These are phyloP conservation scores for Meira nashicola DNA, from an alignment of 1,284 basidiomycete genomes.

Conservation along the genomic window DNA sequence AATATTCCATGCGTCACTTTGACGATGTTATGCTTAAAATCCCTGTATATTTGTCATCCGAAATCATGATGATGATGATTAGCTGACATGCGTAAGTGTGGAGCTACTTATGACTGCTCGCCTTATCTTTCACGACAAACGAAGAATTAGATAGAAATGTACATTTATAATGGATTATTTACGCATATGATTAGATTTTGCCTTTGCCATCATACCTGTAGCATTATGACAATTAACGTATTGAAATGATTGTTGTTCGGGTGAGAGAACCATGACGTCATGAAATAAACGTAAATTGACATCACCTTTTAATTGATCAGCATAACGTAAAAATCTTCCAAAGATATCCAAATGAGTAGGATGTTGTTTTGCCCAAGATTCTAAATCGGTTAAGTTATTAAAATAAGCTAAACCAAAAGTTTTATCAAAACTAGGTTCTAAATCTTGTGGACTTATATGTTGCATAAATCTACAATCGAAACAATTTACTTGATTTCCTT, in stretches of 20 bases:
- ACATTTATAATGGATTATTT: too few species aligned
- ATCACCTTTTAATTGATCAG: slow-evolving; percentile 2
- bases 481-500: slow-evolving; percentile 3
- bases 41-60: too few species aligned
- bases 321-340: slow-evolving; percentile 10
- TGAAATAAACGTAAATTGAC: slow-evolving; percentile 5
- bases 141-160: too few species aligned
- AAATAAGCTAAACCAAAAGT: slow-evolving; percentile 11
- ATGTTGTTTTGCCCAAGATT: slow-evolving; percentile 8
- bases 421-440: slow-evolving; percentile 2
- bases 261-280: slow-evolving; percentile 7
- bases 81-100: too few species aligned
- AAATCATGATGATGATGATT: too few species aligned
- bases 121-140: too few species aligned
- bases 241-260: slow-evolving; percentile 9
- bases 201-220: too few species aligned
- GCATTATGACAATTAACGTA: slow-evolving; percentile 8
- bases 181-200: too few species aligned
- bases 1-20: too few species aligned
- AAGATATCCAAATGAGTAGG: slow-evolving; percentile 12
- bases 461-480: slow-evolving; percentile 10
- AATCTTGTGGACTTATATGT: not conserved
- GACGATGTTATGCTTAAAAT: too few species aligned
- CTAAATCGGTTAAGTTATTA: slow-evolving; percentile 2
- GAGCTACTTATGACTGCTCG: too few species aligned